phyloP scores from a whole-genome alignment of 1,284 basidiomycete species.

The Fomitiporia mediterranea region DNA sequence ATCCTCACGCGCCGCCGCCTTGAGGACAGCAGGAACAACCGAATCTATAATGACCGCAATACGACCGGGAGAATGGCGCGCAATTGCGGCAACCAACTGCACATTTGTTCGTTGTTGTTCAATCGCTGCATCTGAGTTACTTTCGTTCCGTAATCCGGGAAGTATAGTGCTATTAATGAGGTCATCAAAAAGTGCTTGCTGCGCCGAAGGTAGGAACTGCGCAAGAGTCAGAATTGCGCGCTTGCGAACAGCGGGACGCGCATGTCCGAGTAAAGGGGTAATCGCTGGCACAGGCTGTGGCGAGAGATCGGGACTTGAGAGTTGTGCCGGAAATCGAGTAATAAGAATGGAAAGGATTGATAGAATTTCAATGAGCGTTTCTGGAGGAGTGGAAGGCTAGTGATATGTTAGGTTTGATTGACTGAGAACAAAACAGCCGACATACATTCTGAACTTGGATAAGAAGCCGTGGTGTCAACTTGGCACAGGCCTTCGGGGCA shows the following conservation, averaged over 20 bases:
- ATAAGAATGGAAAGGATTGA: constrained; percentile 91
- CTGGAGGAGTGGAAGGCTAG: constrained; percentile 70
- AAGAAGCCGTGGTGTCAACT: constrained; percentile 82
- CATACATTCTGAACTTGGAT: constrained; percentile 72
- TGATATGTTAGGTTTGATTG: constrained; percentile 21
- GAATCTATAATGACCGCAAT: constrained; percentile 54
- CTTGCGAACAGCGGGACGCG: constrained; percentile 84
- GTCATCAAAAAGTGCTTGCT: constrained; percentile 48
- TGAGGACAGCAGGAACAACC: constrained; percentile 66
- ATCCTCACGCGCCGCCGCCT: constrained; percentile 64
- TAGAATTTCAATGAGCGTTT: constrained; percentile 83
- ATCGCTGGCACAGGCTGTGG: constrained; percentile 64
- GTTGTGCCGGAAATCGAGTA: constrained; percentile 70
- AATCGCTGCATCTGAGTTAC: constrained; percentile 39
- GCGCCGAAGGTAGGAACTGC: constrained; percentile 70
- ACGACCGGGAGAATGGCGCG: constrained; percentile 63
- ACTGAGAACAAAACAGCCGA: constrained; percentile 5
- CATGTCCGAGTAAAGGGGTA: constrained; percentile 69
- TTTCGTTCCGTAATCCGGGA: constrained; percentile 46
- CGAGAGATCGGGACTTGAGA: constrained; percentile 42
- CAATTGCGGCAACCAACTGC: constrained; percentile 75
- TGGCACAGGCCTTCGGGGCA: constrained; percentile 75
- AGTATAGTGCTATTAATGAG: constrained; percentile 55
- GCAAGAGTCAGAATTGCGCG: constrained; percentile 84
- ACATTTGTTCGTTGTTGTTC: constrained; percentile 76